These are phyloP conservation scores for Heritiera fomes DNA, from an alignment of 345 rosid genomes.

Conservation along the genomic window DNA sequence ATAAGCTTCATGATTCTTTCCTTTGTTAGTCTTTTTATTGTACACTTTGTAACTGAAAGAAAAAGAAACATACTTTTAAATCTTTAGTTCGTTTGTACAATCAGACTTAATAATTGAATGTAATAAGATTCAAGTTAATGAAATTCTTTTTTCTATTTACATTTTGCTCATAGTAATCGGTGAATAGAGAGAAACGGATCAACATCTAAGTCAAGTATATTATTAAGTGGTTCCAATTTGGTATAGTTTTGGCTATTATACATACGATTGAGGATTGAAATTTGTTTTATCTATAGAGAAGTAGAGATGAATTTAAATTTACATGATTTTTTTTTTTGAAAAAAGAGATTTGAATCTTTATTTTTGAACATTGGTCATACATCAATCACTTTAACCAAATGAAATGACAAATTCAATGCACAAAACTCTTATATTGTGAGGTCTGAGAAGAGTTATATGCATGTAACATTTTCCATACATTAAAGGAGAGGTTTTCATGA, in stretches of 20 bases:
- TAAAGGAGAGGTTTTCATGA: too few species aligned
- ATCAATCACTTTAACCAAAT: too few species aligned
- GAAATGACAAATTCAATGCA: too few species aligned
- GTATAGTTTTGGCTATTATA: not conserved
- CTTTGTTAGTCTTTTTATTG: not conserved
- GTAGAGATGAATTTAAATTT: not conserved
- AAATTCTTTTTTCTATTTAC: not conserved
- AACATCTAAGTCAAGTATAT: not conserved
- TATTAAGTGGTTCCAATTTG: not conserved
- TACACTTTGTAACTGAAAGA: not conserved
- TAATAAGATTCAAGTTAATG: not conserved
- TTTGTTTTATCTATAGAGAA: too few species aligned
- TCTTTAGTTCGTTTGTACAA: not conserved
- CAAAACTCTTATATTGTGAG: too few species aligned
- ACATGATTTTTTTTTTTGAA: too few species aligned
- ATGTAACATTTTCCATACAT: too few species aligned
- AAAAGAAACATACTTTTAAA: not conserved
- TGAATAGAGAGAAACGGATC: not conserved
- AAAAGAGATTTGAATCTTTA: too few species aligned
- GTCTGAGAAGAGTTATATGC: too few species aligned
- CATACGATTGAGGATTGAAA: not conserved
- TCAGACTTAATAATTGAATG: not conserved
- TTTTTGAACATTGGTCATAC: too few species aligned
- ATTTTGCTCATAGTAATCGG: not conserved
- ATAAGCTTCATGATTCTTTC: not conserved